phyloP scores from a whole-genome alignment of 2,329 filamentous ascomycete genomes.

The Chaetothyriales sp. region DNA sequence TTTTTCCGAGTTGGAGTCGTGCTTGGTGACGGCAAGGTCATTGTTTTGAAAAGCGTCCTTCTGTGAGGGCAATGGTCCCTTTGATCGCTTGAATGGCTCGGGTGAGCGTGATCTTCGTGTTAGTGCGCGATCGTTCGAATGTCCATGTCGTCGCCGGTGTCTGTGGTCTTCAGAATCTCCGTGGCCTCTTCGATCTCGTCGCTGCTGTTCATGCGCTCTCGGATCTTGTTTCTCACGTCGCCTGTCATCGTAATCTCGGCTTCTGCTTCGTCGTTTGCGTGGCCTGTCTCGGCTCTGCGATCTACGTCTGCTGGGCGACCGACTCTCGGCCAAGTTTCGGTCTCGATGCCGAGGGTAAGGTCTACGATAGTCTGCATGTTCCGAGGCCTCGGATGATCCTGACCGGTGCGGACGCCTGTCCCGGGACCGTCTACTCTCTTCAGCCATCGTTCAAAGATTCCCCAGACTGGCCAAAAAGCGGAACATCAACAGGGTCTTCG shows the following conservation, averaged over 20 bases:
- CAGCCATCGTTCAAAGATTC: background rate
- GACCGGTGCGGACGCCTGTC: background rate
- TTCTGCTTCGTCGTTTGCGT: background rate
- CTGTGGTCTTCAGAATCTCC: constrained; percentile 1
- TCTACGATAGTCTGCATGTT: background rate
- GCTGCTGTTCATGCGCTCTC: background rate
- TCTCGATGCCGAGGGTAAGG: no score
- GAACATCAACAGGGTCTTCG: background rate
- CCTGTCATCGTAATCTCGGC: background rate
- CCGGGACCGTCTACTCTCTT: background rate
- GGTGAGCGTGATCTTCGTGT: constrained; percentile 9
- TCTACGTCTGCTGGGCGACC: background rate
- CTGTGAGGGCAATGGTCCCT: constrained; percentile 32
- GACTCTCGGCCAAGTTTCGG: background rate
- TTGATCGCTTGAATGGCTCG: constrained; percentile 4
- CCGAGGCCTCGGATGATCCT: no score
- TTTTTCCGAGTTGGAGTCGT: constrained; percentile 41
- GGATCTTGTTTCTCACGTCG: background rate
- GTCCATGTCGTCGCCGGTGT: background rate
- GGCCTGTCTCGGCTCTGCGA: background rate
- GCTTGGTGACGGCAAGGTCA: constrained; percentile 16
- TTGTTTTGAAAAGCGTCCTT: constrained; percentile 28
- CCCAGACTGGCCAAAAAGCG: background rate
- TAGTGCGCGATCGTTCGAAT: background rate
- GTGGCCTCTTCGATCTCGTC: background rate